Evolutionary conservation across 306 rosid species (phyloP), one percentile per base, ranked within the genome.

Genomic region (Carpinus viminea): DNA sequence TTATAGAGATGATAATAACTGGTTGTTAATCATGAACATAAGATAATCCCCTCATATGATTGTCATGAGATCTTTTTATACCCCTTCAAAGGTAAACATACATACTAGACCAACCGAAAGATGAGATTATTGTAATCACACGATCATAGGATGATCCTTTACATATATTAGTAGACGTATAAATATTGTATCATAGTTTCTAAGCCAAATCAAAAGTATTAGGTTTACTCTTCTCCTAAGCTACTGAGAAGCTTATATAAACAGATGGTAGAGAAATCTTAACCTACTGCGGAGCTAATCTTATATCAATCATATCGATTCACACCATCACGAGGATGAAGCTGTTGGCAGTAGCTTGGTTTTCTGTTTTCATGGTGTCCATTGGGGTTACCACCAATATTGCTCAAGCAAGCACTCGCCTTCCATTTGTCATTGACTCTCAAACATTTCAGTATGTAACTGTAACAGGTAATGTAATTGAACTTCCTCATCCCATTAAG

Each of bases 391-490:
- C 71, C 71, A 71, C 78, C 77, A 71, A 64, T 47, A 18, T 57
- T 48, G 91, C 89, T 61, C 87, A 80, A 73, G 93, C 90, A 18
- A 85, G 86, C 76, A 50, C 79, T 31, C 89, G 88, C 5, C 78
- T 80, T 76, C 54, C 86, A 11, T 65, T 79, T 77, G 76, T 28
- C 50, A 43, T 34, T 38, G 76, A 80, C 71, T 50, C 79, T 16
- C 89, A 89, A 74, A 74, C 86, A 41, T 76, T 80, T 48, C 84
- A 69, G 28, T 94, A 70, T 72, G 90, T 89, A 41, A 88, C 93
- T 2, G 18, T 94, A 43, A 83, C 90, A 94, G 96, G 97, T 93
- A 76, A 78, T 52, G 52, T 21, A 59, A 36, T 51, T 38, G 41
- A 73, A 53, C 52, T 18, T 68, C 51, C 17, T 38, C 51, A 4